Percentiles rank a stretch among this genome's conserved stretches.
phyloP scores from a whole-genome alignment of 495 filamentous ascomycete species.

The Lepidopterella palustris region DNA sequence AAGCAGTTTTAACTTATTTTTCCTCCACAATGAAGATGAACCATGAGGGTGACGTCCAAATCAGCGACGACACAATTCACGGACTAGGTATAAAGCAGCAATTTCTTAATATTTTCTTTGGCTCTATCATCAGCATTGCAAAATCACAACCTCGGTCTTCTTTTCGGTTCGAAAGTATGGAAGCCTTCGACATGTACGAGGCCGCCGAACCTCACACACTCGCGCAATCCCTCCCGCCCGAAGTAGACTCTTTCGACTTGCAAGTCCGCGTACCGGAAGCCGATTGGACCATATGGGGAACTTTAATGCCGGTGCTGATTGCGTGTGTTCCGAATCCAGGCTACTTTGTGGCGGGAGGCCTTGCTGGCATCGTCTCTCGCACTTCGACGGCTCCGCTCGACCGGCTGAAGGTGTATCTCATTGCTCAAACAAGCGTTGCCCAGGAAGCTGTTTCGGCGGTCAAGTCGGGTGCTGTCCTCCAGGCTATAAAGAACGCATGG shows the following conservation, averaged over 20 bases:
- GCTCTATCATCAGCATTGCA: constrained; percentile 55
- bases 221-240: constrained; percentile 22
- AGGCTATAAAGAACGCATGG: constrained; percentile 58
- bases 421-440: constrained; percentile 71
- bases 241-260: constrained; percentile 2
- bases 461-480: constrained; percentile 62
- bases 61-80: constrained; percentile 81
- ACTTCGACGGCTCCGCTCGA: constrained; percentile 94
- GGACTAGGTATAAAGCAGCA: constrained; percentile 83
- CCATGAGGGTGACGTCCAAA: constrained; percentile 86
- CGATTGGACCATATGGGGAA: constrained; percentile 10
- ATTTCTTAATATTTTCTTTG: constrained; percentile 67
- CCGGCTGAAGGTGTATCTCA: constrained; percentile 93
- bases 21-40: constrained; percentile 84
- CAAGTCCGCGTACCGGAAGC: constrained; percentile 11
- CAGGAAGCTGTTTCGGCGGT: constrained; percentile 56
- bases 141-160: constrained; percentile 29
- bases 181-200: constrained; percentile 12
- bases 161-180: background rate
- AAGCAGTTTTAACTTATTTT: constrained; percentile 86
- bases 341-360: constrained; percentile 92
- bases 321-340: constrained; percentile 67
- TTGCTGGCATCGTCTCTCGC: constrained; percentile 85
- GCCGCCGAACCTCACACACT: constrained; percentile 5
- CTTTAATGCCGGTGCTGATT: constrained; percentile 49